Evolutionary conservation across 768 basidiomycete species (phyloP).

Genomic region (Boletus coccyginus): DNA sequence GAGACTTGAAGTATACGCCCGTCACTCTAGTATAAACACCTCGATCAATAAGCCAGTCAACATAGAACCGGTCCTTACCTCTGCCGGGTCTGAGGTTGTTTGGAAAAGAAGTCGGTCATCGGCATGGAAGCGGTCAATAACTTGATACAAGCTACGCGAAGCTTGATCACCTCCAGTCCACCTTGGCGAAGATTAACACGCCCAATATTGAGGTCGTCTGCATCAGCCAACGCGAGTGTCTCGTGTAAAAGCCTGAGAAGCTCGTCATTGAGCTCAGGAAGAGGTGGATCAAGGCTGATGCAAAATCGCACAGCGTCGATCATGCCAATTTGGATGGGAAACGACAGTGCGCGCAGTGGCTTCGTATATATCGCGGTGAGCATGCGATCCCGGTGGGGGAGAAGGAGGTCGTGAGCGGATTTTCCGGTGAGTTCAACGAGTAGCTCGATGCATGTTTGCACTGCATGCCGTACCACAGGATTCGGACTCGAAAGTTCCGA

Average conservation of each 20-base stretch:
- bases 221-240: constrained; percentile 92
- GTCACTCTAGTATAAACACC: constrained; percentile 62
- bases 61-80: constrained; percentile 46
- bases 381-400: constrained; percentile 84
- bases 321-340: constrained; percentile 95
- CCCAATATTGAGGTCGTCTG: constrained; percentile 83
- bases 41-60: background rate
- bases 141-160: constrained; percentile 92
- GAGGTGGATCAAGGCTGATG: constrained; percentile 82
- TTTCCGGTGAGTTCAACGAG: constrained; percentile 72
- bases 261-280: constrained; percentile 91
- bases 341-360: constrained; percentile 90
- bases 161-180: constrained; percentile 76
- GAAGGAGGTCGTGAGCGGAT: constrained; percentile 74
- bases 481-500: constrained; percentile 88
- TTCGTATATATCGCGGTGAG: constrained; percentile 92
- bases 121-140: constrained; percentile 93
- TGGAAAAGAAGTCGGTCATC: constrained; percentile 87
- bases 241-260: constrained; percentile 89
- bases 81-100: constrained; percentile 80
- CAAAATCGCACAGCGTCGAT: constrained; percentile 96
- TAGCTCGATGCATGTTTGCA: constrained; percentile 76
- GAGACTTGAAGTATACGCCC: constrained; percentile 95
- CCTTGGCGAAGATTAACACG: constrained; percentile 77
- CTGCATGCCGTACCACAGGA: constrained; percentile 77